Evolutionary conservation across 2,329 filamentous ascomycete species (phyloP), one percentile per base, ranked within the genome.

Genomic region (Chaetoscypha palmicola): DNA sequence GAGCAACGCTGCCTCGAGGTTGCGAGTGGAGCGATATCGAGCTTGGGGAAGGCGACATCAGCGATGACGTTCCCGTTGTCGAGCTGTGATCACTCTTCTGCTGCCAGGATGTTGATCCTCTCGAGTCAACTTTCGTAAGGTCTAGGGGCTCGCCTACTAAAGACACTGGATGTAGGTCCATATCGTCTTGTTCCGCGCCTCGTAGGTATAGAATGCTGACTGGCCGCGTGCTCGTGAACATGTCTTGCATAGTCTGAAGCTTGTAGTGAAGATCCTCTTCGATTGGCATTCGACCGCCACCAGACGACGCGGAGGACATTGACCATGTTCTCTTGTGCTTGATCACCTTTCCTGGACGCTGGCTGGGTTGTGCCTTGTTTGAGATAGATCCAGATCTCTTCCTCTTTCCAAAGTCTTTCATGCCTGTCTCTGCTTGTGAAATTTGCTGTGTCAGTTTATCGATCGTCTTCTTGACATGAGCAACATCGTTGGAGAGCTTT

Each of bases 321-420:
- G 91, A 96, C 89, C 90, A 96, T 0, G 89, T 94, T 47, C 91
- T 74, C 66, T 94, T 94, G 66, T 96, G 89, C 64, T 95, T 95
- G 19, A 79, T 77, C 1, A 86, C 77, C 63, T 95, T 95, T n/a
- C 84, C 84, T 2, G 84, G 81, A 44, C 86, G 72, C 62, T 81
- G 66, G 59, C 68, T 54, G 12, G 58, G 49, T 33, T 58, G 53
- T 50, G 72, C 64, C 52, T 69, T 69, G 14, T 56, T 64, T 9
- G 57, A 66, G 2, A 64, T 67, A 2, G 68, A 72, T 5, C 69
- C 69, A 31, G 73, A 66, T 34, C 77, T 69, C 63, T 83, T 83
- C 43, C 80, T 69, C 62, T 83, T 84, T 34, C 75, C 72, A 51
- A 78, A 79, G 50, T 83, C 79, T 58, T 83, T 83, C 57, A 81